A percentile compares a stretch with the other conserved stretches of the same genome.
Evolutionary conservation across 148 eudicot species (phyloP).

Genomic region (Spergularia marina): DNA sequence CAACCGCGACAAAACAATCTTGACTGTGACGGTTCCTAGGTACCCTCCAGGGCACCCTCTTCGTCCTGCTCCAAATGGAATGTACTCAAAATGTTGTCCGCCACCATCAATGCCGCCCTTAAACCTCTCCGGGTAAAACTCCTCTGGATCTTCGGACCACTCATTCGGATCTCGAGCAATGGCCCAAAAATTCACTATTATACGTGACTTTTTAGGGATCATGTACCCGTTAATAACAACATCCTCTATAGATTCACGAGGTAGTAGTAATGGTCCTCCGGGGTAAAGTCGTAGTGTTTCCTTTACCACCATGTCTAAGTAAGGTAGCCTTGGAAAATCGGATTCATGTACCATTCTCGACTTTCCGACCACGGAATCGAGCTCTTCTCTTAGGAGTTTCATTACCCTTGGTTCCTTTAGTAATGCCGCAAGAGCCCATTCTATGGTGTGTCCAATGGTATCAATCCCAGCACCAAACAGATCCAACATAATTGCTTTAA

Average conservation of each 20-base stretch:
- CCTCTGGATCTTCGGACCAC: constrained; percentile 15
- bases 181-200: constrained; percentile 8
- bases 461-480: constrained; percentile 19
- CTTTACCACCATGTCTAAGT: constrained; percentile 21
- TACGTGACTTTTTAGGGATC: constrained; percentile 11
- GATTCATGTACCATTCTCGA: constrained; percentile 7
- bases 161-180: constrained; percentile 14
- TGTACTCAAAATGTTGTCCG: constrained; percentile 6
- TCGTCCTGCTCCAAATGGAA: constrained; percentile 19
- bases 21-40: constrained; percentile 2
- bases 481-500: constrained; percentile 19
- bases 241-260: constrained; percentile 19
- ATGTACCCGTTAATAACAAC: constrained; percentile 9
- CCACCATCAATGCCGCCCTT: background rate
- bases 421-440: constrained; percentile 16
- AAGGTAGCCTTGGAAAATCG: constrained; percentile 18
- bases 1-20: constrained; percentile 10
- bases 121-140: constrained; percentile 19
- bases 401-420: constrained; percentile 5
- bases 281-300: constrained; percentile 19
- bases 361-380: constrained; percentile 1
- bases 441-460: background rate
- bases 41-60: constrained; percentile 21
- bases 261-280: constrained; percentile 9
- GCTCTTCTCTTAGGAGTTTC: constrained; percentile 16